These are phyloP conservation scores for Chaetomium tenue DNA, from an alignment of 495 filamentous ascomycete species.

Conservation along the genomic window DNA sequence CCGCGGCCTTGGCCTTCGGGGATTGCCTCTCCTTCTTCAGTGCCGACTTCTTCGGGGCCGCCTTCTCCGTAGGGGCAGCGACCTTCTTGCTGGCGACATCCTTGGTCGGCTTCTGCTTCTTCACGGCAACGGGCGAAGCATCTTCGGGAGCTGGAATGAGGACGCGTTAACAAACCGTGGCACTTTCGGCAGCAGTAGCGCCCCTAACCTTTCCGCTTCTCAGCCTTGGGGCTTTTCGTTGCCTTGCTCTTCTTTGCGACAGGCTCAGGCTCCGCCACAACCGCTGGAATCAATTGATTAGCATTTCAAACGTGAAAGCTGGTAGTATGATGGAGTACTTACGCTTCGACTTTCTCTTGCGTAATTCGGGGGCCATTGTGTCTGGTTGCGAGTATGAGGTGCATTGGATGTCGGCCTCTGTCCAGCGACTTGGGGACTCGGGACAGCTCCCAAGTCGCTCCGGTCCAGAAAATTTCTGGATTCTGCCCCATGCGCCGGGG, in stretches of 20 bases:
- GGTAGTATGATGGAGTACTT: constrained; percentile 25
- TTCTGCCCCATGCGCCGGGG: constrained; percentile 21
- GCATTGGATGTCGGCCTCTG: constrained; percentile 4
- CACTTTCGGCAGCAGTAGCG: not conserved
- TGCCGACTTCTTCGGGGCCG: constrained; percentile 18
- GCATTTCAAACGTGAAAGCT: not conserved
- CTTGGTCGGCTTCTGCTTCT: constrained; percentile 40
- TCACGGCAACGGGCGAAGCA: constrained; percentile 44
- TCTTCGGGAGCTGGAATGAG: constrained; percentile 40
- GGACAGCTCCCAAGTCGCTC: not conserved
- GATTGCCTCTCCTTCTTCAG: constrained; percentile 33
- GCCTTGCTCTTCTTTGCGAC: constrained; percentile 60
- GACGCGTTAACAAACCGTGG: not conserved
- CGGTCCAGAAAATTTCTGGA: constrained; percentile 31
- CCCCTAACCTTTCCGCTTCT: constrained; percentile 54
- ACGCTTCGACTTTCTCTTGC: constrained; percentile 74
- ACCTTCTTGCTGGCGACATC: constrained; percentile 28
- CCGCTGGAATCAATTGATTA: constrained; percentile 38
- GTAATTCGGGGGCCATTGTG: constrained; percentile 67
- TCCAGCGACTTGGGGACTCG: not conserved
- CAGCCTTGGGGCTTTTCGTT: constrained; percentile 34
- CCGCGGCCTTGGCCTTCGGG: constrained; percentile 31
- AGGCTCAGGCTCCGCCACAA: constrained; percentile 50
- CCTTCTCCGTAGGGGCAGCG: constrained; percentile 25
- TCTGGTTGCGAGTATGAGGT: constrained; percentile 3